Base-by-base conservation (phyloP, 768 basidiomycete species). In the Lactarius indigo region DNA sequence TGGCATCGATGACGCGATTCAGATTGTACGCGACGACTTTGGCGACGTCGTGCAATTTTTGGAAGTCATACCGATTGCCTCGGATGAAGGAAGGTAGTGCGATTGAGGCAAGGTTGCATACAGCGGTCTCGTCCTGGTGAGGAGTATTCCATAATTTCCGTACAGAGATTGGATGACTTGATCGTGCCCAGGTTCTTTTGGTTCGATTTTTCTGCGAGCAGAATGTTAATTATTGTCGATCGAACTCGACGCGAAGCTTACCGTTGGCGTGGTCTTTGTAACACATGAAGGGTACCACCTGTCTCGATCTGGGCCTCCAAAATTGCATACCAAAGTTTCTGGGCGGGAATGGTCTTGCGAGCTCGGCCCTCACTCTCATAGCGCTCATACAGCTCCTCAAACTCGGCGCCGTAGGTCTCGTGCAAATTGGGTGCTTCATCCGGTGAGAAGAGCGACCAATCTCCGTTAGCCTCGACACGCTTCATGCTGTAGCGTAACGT, bases 91-190 rank as follows among this genome's bases (percentile, higher is more conserved):
- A 87, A 5, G 97, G 96, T 2, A 98, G 87, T 2, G 97, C 94
- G 69, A 99, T 85, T 13, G 97, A 99, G 8, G 97, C 97, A 60
- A 99, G 87, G 78, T 98, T 99, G 84, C 97, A 99, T 37, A 98
- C 97, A 42, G 97, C 97, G 42, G 89, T 93, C 77, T 98, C 97
- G 63, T 98, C 97, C 1, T n/a, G 97, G 94, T 13, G 96, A 85
- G 55, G 94, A 96, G 81, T 98, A 98, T 78, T 99, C 92, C 76
- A 99, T 91, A 76, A 99, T 98, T 77, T 98, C 97, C 5, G 96
- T 98, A 82, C 97, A 99, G 57, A 99, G 82, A 76, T 99, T 99
- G 59, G 96, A 98, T 1, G 95, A 98, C 82, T 97, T 98, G 88
- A 99, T 98, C 9, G 94, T 96, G 35, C 97, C 97, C 31, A 99